A percentile compares a stretch with the other conserved stretches of the same genome.
Conservation (phyloP, 75 land plant species). For the Adiantum capillusveneris region DNA sequence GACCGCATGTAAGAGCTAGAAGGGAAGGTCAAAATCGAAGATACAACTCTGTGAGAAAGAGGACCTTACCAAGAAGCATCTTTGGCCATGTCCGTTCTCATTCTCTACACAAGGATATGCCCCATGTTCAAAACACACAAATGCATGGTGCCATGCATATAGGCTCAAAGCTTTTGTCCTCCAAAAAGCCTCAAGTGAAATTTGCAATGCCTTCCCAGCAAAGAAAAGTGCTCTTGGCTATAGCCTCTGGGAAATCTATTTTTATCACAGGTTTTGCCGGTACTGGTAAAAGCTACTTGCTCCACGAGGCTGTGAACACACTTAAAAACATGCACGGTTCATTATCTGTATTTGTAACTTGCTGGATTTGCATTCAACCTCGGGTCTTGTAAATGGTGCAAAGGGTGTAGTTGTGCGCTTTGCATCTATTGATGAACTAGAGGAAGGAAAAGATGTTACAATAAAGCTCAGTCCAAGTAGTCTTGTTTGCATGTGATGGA, state of each 20-base stretch:
- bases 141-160: neutral
- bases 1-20: no score
- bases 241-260: conserved; percentile 44
- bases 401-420: conserved; percentile 50
- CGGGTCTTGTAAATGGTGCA: conserved; percentile 64
- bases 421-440: conserved; percentile 13
- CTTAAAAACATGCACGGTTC: conserved; percentile 26
- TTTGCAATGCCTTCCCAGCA: conserved; percentile 31
- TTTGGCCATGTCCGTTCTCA: conserved; percentile 1
- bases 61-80: conserved; percentile 13
- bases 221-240: conserved; percentile 22
- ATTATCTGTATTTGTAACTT: conserved; percentile 46
- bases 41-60: conserved; percentile 25
- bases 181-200: no score
- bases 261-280: conserved; percentile 81
- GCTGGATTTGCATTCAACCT: conserved; percentile 52
- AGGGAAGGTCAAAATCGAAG: no score
- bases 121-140: no score
- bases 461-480: conserved; percentile 8
- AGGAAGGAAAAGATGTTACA: conserved; percentile 5
- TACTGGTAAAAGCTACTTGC: conserved; percentile 56
- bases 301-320: conserved; percentile 23
- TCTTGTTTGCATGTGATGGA: conserved; percentile 41
- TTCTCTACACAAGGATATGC: no score
- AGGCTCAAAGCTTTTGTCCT: no score